Base-by-base conservation (phyloP, 768 basidiomycete species). In the Chalciporus sphaerocephalus region DNA sequence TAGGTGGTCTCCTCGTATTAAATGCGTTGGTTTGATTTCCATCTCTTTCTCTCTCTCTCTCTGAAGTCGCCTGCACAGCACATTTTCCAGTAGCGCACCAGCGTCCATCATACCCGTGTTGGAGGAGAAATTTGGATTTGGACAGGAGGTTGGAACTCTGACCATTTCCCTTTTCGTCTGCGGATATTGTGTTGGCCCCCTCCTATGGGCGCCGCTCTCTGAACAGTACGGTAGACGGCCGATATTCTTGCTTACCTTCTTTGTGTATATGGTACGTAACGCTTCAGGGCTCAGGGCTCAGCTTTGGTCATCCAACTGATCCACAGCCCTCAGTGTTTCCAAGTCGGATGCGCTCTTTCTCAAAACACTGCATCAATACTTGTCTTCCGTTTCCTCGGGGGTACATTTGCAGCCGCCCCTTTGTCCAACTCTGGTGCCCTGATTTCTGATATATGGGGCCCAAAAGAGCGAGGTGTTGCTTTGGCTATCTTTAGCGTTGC, bases 301-400 rank as follows among this genome's bases (percentile, higher is more conserved):
- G 39, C 34, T 16, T 32, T 4, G 5, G 11, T 6, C 13, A 32
- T 17, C 12, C 22, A 33, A 16, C 37, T 22, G 32, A 35, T 32
- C 41, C 30, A 47, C 46, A 42, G 10, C 44, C 34, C 21, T 12
- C 32, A 80, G 79, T 64, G 70, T 32, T 85, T 85, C 57, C 80
- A 81, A 68, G 59, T 85, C 21, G 87, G 76, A 22, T 74, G 74
- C 30, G 85, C 86, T 0, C 66, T 86, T 3, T 69, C 82, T 0
- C 65, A 70, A 30, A 87, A 85, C 61, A 78, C 79, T 2, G 72
- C 70, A 6, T 76, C 81, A 4, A 60, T 90, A n/a, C 69, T 91
- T 11, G 56, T 84, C 15, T 79, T 85, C 53, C 77, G 88, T 17
- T 83, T 88, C 59, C 59, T 88, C n/a, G 76, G 79, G 2, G 87